phyloP scores from a whole-genome alignment of 73 alveolate species.

The Stentor coeruleus region DNA sequence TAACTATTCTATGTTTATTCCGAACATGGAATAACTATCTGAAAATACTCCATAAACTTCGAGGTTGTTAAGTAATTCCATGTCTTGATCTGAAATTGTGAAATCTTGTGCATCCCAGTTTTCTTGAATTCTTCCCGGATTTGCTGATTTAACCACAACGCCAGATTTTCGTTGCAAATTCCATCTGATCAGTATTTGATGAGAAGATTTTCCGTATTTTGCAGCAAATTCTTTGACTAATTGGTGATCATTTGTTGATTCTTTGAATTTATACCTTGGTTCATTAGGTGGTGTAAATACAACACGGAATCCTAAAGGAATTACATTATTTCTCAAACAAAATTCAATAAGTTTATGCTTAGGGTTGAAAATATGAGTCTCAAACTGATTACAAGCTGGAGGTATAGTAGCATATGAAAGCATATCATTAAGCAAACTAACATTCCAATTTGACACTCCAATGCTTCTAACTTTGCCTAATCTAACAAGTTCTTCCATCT shows the following conservation, averaged over 20 bases:
- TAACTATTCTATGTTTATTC: background rate
- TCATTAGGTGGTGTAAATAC: constrained; percentile 45
- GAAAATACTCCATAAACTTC: constrained; percentile 18
- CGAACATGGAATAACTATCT: background rate
- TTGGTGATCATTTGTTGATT: constrained; percentile 26
- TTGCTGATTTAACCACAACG: constrained; percentile 70
- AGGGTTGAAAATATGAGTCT: constrained; percentile 56
- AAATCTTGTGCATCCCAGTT: constrained; percentile 59
- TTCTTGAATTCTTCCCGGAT: constrained; percentile 59
- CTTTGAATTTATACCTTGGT: background rate
- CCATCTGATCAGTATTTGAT: constrained; percentile 69
- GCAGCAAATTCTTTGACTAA: constrained; percentile 45
- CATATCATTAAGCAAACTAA: constrained; percentile 48
- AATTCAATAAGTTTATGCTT: constrained; percentile 45
- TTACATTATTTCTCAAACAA: constrained; percentile 35
- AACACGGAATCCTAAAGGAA: constrained; percentile 65
- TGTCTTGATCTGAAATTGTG: constrained; percentile 44
- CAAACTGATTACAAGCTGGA: constrained; percentile 75
- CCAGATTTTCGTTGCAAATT: constrained; percentile 54
- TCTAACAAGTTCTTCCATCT: constrained; percentile 57
- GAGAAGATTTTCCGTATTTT: constrained; percentile 60
- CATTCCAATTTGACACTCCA: constrained; percentile 72
- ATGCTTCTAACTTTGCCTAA: constrained; percentile 57
- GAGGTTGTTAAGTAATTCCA: constrained; percentile 31
- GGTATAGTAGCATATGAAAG: constrained; percentile 53